Evolutionary conservation across 176 grass and related monocot species (phyloP), one percentile per base, ranked within the genome.

Genomic region (Rhipidocladum racemiflorum): DNA sequence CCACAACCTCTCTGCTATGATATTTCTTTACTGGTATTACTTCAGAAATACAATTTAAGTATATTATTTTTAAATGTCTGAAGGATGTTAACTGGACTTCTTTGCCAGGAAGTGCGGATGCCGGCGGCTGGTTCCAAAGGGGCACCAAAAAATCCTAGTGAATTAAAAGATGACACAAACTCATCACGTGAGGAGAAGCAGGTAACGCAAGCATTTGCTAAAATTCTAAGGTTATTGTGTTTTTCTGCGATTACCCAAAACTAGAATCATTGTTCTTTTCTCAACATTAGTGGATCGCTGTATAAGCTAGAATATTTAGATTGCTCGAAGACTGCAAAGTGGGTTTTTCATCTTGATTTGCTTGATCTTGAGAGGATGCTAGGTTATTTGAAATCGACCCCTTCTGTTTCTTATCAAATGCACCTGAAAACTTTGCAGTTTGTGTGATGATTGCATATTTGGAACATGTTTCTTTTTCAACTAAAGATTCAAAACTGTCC

Each of bases 91-190:
- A n/a, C 57, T 81, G 23, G 68, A 28, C 39, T 70, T 82, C 1
- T 81, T 92, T 92, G 29, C 45, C 81, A 97, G 95, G 95, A 97
- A 91, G 95, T 97, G 76, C 83, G 92, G 61, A 92, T 97, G 75
- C 95, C 90, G 2, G 95, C 95, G 29, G 92, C 95, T 79, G 95
- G 95, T 84, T 87, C 90, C 4, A 94, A 97, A 91, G 88, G 88
- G 50, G 79, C 81, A 38, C 92, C 86, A 21, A 97, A 93, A 88
- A 97, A 91, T 70, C 95, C 92, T 21, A 70, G 86, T 74, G 86
- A 94, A 86, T 77, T 97, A 53, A 97, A 97, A 93, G 90, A 97
- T 60, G 95, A 94, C 64, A 94, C 95, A 68, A 92, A 84, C 69
- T 79, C 90, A 2, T 91, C 95, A 76, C 87, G 95, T 8, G 92